phyloP scores from a whole-genome alignment of 139 green algal species.

The Dunaliella sp. region DNA sequence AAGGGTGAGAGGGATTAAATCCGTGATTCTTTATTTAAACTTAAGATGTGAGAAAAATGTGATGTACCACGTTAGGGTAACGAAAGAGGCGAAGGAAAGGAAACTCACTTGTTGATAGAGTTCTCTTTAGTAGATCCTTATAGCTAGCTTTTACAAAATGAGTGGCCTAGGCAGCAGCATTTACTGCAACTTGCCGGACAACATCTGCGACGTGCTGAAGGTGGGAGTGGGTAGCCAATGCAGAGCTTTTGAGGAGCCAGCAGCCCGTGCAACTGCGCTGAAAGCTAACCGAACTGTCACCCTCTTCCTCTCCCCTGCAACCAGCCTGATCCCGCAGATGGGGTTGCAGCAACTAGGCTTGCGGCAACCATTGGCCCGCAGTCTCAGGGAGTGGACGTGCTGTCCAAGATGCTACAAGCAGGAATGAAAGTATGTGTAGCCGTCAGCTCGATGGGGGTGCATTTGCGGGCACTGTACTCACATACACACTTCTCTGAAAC shows the following conservation, averaged over 20 bases:
- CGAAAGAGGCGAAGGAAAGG: too few species aligned
- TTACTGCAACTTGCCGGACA: neutral
- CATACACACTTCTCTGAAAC: too few species aligned
- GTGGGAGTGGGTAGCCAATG: too few species aligned
- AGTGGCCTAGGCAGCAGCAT: constrained; percentile 2
- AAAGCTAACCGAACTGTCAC: too few species aligned
- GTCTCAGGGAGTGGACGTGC: constrained; percentile 56
- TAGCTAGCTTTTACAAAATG: constrained; percentile 7
- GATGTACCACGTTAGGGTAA: too few species aligned
- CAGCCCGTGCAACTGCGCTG: too few species aligned
- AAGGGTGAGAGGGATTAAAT: too few species aligned
- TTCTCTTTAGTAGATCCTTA: too few species aligned
- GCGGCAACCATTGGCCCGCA: constrained; percentile 74
- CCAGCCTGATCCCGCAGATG: neutral
- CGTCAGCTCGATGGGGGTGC: neutral
- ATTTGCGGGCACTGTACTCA: too few species aligned
- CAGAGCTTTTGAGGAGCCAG: neutral
- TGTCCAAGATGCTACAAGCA: constrained; percentile 62
- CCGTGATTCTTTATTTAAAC: too few species aligned
- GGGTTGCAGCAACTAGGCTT: constrained; percentile 38
- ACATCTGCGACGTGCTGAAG: constrained; percentile 2
- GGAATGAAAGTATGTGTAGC: constrained; percentile 72
- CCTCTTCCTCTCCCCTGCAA: neutral
- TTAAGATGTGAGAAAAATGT: too few species aligned
- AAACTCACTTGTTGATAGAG: too few species aligned